phyloP scores from a whole-genome alignment of 2,329 filamentous ascomycete genomes.

The Colletotrichum theobromicola region DNA sequence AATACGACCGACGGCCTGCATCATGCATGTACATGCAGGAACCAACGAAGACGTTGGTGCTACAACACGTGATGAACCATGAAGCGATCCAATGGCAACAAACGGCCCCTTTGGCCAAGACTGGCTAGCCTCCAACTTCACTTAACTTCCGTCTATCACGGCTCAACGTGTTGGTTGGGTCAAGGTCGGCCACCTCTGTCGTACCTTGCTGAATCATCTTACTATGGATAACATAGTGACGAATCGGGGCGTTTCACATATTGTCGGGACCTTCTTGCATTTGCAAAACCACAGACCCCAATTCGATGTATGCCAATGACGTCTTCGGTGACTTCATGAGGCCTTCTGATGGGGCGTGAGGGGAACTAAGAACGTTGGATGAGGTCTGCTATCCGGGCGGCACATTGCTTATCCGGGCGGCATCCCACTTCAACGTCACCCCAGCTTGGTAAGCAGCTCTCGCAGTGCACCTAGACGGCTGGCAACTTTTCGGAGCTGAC shows the following conservation, averaged over 20 bases:
- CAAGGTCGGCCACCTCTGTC: background rate
- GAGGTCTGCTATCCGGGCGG: background rate
- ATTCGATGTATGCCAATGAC: background rate
- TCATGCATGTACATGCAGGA: background rate
- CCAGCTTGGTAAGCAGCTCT: no score
- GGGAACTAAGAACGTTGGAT: background rate
- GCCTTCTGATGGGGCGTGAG: background rate
- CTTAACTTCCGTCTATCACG: background rate
- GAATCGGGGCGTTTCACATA: background rate
- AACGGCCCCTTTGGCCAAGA: background rate
- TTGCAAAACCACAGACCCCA: background rate
- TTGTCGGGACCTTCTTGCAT: background rate
- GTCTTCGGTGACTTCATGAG: background rate
- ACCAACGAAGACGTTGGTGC: background rate
- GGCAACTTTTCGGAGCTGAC: background rate
- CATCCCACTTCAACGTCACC: background rate
- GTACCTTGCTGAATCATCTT: background rate
- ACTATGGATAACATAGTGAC: background rate
- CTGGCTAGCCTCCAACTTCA: background rate
- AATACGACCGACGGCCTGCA: background rate
- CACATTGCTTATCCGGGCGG: background rate
- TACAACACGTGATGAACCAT: background rate
- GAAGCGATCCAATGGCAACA: background rate
- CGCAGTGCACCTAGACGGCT: background rate
- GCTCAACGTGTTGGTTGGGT: background rate